These are phyloP conservation scores for Geotrichum klebahnii DNA, from an alignment of 1,139 yeast genomes.

Conservation along the genomic window DNA sequence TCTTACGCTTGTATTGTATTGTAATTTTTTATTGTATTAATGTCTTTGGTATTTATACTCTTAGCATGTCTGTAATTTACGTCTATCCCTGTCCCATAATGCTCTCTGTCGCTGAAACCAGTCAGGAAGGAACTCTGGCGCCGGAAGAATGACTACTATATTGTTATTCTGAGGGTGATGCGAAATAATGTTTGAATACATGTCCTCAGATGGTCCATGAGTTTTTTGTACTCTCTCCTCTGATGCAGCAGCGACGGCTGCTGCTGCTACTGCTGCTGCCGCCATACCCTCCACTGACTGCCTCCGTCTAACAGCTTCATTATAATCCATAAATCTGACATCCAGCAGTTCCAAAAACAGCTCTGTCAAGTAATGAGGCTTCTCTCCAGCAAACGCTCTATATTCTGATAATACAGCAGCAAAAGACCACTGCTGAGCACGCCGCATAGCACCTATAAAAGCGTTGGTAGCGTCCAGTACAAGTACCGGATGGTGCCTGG, in stretches of 20 bases:
- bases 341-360: conserved; percentile 71
- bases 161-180: conserved; percentile 29
- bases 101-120: conserved; percentile 65
- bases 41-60: too few relatives aligned
- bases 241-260: conserved; percentile 8
- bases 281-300: conserved; percentile 16
- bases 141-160: conserved; percentile 49
- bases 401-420: conserved; percentile 82
- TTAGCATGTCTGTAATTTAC: too few relatives aligned
- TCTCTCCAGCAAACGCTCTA: conserved; percentile 67
- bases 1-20: too few relatives aligned
- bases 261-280: conserved; percentile 19
- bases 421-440: conserved; percentile 84
- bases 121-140: conserved; percentile 54
- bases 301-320: conserved; percentile 20
- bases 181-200: conserved; percentile 38
- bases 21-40: too few relatives aligned
- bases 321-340: conserved; percentile 19
- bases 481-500: conserved; percentile 61
- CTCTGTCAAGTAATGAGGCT: conserved; percentile 75
- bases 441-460: conserved; percentile 72
- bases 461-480: conserved; percentile 78
- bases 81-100: neutral
- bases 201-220: conserved; percentile 10
- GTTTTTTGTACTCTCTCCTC: too few relatives aligned